phyloP scores from a whole-genome alignment of 1,139 yeast genomes.

The Nadsonia commutata region DNA sequence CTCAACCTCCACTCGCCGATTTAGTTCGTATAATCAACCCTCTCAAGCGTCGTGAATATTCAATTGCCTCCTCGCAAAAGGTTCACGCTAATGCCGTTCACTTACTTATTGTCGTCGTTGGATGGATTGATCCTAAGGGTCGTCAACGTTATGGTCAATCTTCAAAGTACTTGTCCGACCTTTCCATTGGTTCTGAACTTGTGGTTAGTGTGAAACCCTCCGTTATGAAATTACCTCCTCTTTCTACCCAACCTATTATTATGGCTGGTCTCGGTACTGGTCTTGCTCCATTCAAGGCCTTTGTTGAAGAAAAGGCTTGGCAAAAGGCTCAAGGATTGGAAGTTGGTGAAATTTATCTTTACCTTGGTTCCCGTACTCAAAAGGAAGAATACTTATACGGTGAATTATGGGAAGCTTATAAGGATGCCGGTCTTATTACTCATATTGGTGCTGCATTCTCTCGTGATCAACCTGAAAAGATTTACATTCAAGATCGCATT shows the following conservation, averaged over 20 bases:
- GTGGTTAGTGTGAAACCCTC: conserved; percentile 95
- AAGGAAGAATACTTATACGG: conserved; percentile 93
- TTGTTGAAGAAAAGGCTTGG: conserved; percentile 90
- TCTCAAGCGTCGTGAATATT: conserved; percentile 91
- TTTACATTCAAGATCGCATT: conserved; percentile 89
- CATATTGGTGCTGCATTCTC: conserved; percentile 98
- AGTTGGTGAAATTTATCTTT: conserved; percentile 80
- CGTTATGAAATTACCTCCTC: conserved; percentile 89
- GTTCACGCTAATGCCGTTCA: conserved; percentile 87
- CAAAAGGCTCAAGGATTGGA: conserved; percentile 79
- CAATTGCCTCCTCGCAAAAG: conserved; percentile 95
- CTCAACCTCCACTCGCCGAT: conserved; percentile 63
- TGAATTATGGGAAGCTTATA: conserved; percentile 93
- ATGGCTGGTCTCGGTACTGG: conserved; percentile 99
- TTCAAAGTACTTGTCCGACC: conserved; percentile 75
- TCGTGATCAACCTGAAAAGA: conserved; percentile 90
- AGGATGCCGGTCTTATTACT: conserved; percentile 81
- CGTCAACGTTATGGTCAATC: conserved; percentile 88
- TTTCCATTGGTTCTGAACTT: conserved; percentile 66
- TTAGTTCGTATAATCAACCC: conserved; percentile 66
- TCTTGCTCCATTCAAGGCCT: conserved; percentile 95
- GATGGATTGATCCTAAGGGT: conserved; percentile 83
- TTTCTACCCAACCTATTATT: conserved; percentile 75
- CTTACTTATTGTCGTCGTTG: conserved; percentile 85
- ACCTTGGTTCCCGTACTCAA: conserved; percentile 90